A percentile compares a stretch with the other conserved stretches of the same genome.
Evolutionary conservation across 176 grass and related monocot species (phyloP).

Genomic region (Aegilops longissima): DNA sequence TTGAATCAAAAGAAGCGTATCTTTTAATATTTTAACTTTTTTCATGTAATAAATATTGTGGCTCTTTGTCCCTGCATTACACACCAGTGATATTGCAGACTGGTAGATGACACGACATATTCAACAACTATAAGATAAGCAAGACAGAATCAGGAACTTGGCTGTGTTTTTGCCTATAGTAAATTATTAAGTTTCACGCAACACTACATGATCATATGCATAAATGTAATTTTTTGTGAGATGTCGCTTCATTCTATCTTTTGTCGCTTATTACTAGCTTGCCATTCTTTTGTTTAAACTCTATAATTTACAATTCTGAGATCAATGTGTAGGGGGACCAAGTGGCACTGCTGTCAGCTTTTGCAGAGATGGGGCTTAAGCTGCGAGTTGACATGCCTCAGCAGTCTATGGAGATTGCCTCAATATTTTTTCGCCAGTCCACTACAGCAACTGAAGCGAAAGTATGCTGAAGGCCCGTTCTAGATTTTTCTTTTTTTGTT

Average conservation of each 20-base stretch:
- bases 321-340: slow-evolving; percentile 76
- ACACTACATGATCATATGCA: not conserved
- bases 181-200: not conserved
- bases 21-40: not conserved
- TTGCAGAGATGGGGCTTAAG: slow-evolving; percentile 97
- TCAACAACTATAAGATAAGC: slow-evolving; percentile 18
- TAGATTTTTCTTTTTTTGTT: not conserved
- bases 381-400: slow-evolving; percentile 96
- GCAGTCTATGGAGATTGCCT: slow-evolving; percentile 80
- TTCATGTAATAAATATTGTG: not conserved
- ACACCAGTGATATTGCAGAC: not conserved
- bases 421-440: slow-evolving; percentile 80
- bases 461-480: slow-evolving; percentile 27
- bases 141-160: not conserved
- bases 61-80: not conserved
- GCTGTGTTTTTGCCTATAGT: not conserved
- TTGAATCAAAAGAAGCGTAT: not conserved
- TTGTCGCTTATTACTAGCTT: not conserved
- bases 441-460: slow-evolving; percentile 78
- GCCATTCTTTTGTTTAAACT: not conserved
- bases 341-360: slow-evolving; percentile 85
- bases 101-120: slow-evolving; percentile 11
- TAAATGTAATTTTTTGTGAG: not conserved
- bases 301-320: slow-evolving; percentile 20
- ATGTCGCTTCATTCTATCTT: not conserved